Conservation (phyloP, 2,329 filamentous ascomycete species). For the Verticillium zaregamsianum region DNA sequence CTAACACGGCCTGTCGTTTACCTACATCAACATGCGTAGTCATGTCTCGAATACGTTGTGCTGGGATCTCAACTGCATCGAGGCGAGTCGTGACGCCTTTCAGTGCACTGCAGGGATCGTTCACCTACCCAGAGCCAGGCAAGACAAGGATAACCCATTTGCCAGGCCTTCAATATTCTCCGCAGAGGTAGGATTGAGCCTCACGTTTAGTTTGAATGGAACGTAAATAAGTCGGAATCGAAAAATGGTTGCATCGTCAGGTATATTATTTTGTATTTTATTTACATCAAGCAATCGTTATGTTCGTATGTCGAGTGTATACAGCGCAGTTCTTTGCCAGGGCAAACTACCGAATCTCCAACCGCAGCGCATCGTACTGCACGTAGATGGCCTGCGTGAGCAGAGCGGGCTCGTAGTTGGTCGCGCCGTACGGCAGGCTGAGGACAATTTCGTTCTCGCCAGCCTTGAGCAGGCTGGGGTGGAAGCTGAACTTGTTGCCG, state of each 20-base stretch:
- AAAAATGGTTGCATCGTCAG: not conserved
- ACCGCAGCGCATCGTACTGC: conserved; percentile 57
- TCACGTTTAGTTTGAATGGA: no score
- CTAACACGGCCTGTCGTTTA: no score
- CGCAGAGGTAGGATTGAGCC: no score
- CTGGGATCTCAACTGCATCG: no score
- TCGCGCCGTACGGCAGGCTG: conserved; percentile 52
- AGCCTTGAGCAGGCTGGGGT: conserved; percentile 35
- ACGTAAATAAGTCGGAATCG: no score
- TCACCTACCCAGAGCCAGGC: no score
- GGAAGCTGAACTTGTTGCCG: conserved; percentile 52
- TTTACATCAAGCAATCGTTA: not conserved
- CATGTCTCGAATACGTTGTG: no score
- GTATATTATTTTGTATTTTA: not conserved
- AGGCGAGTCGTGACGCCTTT: no score
- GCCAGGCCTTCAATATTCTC: no score
- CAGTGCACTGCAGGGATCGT: no score
- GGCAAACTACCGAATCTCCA: conserved; percentile 41
- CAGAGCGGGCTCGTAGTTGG: conserved; percentile 50
- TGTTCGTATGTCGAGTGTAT: not conserved
- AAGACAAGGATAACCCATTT: no score
- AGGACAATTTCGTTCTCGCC: conserved; percentile 50
- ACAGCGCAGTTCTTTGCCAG: not conserved
- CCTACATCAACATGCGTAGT: no score
- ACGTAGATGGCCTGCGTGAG: conserved; percentile 51